Percentiles rank a stretch among this genome's conserved stretches.
Conservation (phyloP, 1,284 basidiomycete species). For the Somion occarium region DNA sequence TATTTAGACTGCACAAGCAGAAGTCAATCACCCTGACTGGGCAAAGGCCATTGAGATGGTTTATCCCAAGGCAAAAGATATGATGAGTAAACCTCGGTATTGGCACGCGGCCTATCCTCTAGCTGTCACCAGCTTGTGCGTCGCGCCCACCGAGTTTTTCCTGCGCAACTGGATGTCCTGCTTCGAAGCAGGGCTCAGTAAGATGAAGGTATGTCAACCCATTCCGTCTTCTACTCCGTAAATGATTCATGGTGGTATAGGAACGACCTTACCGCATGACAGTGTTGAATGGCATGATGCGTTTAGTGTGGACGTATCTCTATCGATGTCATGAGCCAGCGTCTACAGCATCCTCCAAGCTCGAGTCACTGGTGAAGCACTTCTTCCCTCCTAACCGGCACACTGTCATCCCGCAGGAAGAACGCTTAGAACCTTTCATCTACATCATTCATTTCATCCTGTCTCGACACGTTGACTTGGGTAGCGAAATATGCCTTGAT, state of each 20-base stretch:
- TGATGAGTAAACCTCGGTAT: constrained; percentile 88
- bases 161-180: constrained; percentile 76
- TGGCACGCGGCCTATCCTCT: constrained; percentile 89
- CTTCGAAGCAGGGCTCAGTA: constrained; percentile 68
- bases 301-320: constrained; percentile 91
- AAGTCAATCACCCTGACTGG: constrained; percentile 96
- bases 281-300: constrained; percentile 80
- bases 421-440: constrained; percentile 73
- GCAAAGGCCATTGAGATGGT: constrained; percentile 87
- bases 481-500: constrained; percentile 77
- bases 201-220: constrained; percentile 68
- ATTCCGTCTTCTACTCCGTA: constrained; percentile 1
- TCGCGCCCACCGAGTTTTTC: constrained; percentile 85
- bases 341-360: constrained; percentile 72
- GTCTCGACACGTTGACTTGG: constrained; percentile 84
- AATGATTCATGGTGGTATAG: constrained; percentile 31
- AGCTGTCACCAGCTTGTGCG: constrained; percentile 79
- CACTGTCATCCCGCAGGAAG: constrained; percentile 65
- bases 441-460: constrained; percentile 83
- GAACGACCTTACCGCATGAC: constrained; percentile 74
- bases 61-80: constrained; percentile 79
- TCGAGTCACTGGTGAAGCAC: constrained; percentile 74
- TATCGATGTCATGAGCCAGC: constrained; percentile 87
- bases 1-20: constrained; percentile 90
- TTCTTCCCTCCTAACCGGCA: constrained; percentile 77